phyloP scores from a whole-genome alignment of 805 yeast genomes.

The Kodamaea sagamina region DNA sequence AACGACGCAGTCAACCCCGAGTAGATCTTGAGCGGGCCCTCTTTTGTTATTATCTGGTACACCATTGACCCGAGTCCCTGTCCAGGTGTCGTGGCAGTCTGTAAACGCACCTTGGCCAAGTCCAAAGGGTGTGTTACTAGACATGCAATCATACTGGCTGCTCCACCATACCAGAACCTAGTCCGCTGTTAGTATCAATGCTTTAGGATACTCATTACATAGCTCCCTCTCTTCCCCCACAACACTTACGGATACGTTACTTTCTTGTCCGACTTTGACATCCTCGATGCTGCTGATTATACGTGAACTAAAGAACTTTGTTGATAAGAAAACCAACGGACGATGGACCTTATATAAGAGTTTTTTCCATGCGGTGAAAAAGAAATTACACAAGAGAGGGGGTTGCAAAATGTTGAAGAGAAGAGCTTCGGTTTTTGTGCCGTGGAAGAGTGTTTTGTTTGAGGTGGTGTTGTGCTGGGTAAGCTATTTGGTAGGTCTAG shows the following conservation, averaged over 20 bases:
- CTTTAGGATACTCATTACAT: no score
- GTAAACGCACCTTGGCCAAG: slow-evolving; percentile 82
- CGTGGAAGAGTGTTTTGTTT: no score
- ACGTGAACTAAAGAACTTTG: neutral
- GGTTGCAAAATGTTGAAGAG: no score
- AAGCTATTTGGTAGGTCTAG: no score
- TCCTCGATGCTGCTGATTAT: slow-evolving; percentile 3
- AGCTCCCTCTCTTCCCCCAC: neutral
- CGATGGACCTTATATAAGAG: slow-evolving; percentile 4
- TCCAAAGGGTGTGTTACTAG: slow-evolving; percentile 79
- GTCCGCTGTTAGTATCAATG: slow-evolving; percentile 16
- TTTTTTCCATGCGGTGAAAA: slow-evolving; percentile 1
- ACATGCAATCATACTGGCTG: slow-evolving; percentile 68
- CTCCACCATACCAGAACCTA: slow-evolving; percentile 68
- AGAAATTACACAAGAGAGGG: neutral
- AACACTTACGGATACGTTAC: slow-evolving; percentile 19
- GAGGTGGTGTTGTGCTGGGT: no score
- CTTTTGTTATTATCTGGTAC: slow-evolving; percentile 56
- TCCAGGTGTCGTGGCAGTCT: slow-evolving; percentile 71
- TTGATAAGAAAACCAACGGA: neutral
- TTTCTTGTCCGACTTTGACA: slow-evolving; percentile 13
- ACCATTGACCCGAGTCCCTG: slow-evolving; percentile 64
- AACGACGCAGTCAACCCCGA: slow-evolving; percentile 82
- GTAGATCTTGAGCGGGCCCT: slow-evolving; percentile 71
- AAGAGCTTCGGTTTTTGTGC: no score